Percentiles rank a stretch among this genome's conserved stretches.
phyloP scores from a whole-genome alignment of 305 asterid species.

The Solanum aculeatissimum region DNA sequence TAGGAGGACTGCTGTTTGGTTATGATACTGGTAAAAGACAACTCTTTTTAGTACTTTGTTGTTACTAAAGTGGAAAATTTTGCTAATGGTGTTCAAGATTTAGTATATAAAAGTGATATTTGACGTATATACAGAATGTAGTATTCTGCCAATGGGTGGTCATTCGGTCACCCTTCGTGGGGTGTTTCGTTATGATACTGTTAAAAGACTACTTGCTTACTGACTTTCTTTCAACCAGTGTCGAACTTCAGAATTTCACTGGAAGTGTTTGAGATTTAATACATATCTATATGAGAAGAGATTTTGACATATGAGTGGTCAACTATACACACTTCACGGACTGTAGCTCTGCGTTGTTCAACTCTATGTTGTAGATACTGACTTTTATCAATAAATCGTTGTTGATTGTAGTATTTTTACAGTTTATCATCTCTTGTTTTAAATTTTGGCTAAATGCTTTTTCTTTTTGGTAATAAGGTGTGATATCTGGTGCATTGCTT shows the following conservation, averaged over 20 bases:
- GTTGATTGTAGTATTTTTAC: neutral
- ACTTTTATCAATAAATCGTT: neutral
- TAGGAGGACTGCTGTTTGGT: slow-evolving; percentile 86
- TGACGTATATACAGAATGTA: neutral
- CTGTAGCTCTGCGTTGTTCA: neutral
- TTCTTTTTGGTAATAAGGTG: slow-evolving; percentile 30
- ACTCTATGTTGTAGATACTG: neutral
- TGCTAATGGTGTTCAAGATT: neutral
- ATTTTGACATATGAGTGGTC: neutral
- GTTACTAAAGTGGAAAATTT: neutral
- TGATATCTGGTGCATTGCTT: slow-evolving; percentile 87
- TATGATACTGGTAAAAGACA: slow-evolving; percentile 57
- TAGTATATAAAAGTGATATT: neutral
- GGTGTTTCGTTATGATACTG: neutral
- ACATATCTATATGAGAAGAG: neutral
- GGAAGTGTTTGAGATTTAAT: too few relatives aligned
- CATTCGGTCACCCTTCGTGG: neutral
- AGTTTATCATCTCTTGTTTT: neutral
- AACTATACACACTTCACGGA: neutral
- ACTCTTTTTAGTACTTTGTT: neutral
- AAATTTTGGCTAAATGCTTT: neutral
- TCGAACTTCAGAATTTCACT: neutral
- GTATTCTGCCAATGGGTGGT: neutral
- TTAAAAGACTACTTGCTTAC: neutral
- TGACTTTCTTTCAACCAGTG: neutral